These are phyloP conservation scores for Solanum gandarillasii DNA, from an alignment of 257 asterid genomes.

Conservation along the genomic window DNA sequence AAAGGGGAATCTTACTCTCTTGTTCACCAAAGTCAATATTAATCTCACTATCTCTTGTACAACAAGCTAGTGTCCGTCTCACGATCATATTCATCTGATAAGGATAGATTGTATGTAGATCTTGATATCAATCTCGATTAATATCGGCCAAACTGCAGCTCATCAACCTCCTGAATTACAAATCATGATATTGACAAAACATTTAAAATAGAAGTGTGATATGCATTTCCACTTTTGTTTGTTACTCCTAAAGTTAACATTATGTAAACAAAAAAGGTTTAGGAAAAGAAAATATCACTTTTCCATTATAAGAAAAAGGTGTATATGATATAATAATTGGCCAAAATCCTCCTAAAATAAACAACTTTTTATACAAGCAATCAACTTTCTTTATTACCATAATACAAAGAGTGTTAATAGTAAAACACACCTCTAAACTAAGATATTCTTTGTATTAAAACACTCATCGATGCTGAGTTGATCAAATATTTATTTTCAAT, in stretches of 20 bases:
- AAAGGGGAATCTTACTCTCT: constrained; percentile 32
- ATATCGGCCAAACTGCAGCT: not conserved
- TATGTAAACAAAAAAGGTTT: not conserved
- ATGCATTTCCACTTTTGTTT: not conserved
- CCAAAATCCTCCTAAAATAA: not conserved
- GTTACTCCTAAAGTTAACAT: not conserved
- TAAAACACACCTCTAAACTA: not conserved
- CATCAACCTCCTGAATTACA: not conserved
- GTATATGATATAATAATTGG: not conserved
- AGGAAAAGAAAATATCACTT: not conserved
- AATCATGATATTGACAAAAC: not conserved
- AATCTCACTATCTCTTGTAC: constrained; percentile 42
- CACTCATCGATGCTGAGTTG: too few relatives aligned
- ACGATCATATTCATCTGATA: constrained; percentile 10
- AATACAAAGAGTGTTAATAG: not conserved
- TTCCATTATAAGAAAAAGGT: not conserved
- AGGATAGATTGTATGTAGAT: fast-evolving
- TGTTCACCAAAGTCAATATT: constrained; percentile 65
- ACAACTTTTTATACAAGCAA: not conserved
- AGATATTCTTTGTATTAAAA: fast-evolving
- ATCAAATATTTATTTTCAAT: not conserved
- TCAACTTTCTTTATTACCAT: not conserved
- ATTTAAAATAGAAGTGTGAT: not conserved
- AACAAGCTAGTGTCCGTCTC: constrained; percentile 61
- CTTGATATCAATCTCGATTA: not conserved